Evolutionary conservation across 2,329 filamentous ascomycete genomes (phyloP).

Genomic region (Calcarisporium arbuscula): DNA sequence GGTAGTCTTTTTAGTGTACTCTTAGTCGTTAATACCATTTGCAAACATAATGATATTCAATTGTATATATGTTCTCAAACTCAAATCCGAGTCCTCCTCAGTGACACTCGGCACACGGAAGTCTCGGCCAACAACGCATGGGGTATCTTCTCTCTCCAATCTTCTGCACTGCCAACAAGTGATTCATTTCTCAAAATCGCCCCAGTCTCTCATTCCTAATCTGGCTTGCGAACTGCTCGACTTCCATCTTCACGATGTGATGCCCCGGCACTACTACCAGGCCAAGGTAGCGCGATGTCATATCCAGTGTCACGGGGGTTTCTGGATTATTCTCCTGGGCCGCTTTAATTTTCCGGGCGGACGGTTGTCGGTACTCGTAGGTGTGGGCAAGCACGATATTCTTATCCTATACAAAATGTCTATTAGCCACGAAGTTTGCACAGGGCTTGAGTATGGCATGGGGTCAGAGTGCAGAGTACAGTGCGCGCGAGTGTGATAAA

Average conservation of each 20-base stretch:
- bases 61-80: too few species aligned
- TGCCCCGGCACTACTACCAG: conserved; percentile 83
- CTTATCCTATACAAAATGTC: conserved; percentile 55
- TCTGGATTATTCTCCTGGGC: conserved; percentile 25
- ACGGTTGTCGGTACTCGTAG: conserved; percentile 82
- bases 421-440: conserved; percentile 1
- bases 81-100: too few species aligned
- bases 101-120: too few species aligned
- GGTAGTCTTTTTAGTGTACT: conserved; percentile 19
- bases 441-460: too few species aligned
- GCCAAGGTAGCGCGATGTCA: conserved; percentile 82
- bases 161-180: neutral
- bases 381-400: conserved; percentile 84
- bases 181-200: conserved; percentile 1
- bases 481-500: too few species aligned
- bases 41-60: too few species aligned
- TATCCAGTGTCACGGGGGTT: conserved; percentile 53
- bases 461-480: too few species aligned
- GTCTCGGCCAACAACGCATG: too few species aligned
- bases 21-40: conserved; percentile 21
- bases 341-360: conserved; percentile 38
- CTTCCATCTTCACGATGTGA: conserved; percentile 80
- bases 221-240: conserved; percentile 67
- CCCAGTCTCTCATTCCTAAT: conserved; percentile 19
- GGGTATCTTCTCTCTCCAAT: conserved; percentile 8